These are phyloP conservation scores for Cytospora chrysosperma DNA, from an alignment of 2,329 filamentous ascomycete genomes.

Conservation along the genomic window DNA sequence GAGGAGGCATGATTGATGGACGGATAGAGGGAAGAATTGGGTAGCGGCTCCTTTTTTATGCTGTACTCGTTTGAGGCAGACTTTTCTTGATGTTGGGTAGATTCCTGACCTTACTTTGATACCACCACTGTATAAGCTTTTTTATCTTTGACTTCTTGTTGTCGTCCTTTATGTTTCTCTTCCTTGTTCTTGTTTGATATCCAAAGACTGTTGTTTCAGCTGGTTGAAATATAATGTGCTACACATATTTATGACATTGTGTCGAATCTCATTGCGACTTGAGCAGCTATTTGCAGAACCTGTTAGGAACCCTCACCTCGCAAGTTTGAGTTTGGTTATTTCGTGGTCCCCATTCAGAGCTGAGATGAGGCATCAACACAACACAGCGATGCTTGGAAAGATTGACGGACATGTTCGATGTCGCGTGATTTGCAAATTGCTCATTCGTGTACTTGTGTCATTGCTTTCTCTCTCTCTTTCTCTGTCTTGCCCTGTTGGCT, in stretches of 20 bases:
- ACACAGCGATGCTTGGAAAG: too few relatives aligned
- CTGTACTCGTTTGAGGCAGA: conserved; percentile 3
- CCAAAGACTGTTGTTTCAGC: background rate
- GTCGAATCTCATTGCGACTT: background rate
- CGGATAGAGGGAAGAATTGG: conserved; percentile 3
- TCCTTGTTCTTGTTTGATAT: conserved; percentile 1
- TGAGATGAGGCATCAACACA: background rate
- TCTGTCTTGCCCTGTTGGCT: too few relatives aligned
- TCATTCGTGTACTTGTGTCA: background rate
- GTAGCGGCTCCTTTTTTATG: conserved; percentile 16
- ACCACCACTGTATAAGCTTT: conserved; percentile 15
- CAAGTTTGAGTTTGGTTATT: background rate
- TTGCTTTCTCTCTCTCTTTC: too few relatives aligned
- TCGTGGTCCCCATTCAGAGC: background rate
- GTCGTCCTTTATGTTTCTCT: background rate
- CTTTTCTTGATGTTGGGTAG: conserved; percentile 4
- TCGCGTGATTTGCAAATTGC: background rate
- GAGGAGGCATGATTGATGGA: background rate
- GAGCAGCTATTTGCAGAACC: background rate
- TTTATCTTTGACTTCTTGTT: conserved; percentile 21
- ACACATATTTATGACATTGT: background rate
- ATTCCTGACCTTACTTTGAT: conserved; percentile 13
- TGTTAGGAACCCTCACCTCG: background rate
- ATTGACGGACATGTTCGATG: background rate
- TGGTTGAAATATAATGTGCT: background rate